These are phyloP conservation scores for Trichoderma sp. DNA, from an alignment of 2,329 filamentous ascomycete genomes.

Conservation along the genomic window DNA sequence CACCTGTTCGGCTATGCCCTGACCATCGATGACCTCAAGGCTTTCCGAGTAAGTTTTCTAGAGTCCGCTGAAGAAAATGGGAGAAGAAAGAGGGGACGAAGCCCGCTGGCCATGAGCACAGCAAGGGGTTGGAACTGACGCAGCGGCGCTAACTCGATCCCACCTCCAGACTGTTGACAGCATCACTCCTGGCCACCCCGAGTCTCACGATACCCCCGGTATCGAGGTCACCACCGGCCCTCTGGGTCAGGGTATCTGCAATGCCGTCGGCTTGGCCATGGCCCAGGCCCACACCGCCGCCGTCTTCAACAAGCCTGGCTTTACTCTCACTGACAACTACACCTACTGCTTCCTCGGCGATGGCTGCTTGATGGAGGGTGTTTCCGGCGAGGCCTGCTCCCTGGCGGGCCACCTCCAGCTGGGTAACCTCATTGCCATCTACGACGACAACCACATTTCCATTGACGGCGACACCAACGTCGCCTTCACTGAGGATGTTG, in stretches of 20 bases:
- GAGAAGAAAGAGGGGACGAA: neutral
- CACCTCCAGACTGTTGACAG: conserved; percentile 53
- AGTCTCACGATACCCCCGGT: conserved; percentile 94
- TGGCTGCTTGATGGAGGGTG: conserved; percentile 97
- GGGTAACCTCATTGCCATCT: conserved; percentile 95
- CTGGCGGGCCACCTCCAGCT: conserved; percentile 95
- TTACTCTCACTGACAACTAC: conserved; percentile 90
- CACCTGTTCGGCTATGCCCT: conserved; percentile 93
- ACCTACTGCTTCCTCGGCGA: conserved; percentile 97
- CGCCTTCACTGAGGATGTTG: conserved; percentile 95
- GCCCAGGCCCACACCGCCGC: conserved; percentile 90
- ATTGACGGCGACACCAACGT: conserved; percentile 93
- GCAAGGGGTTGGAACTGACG: neutral
- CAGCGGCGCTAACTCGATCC: conserved; percentile 22
- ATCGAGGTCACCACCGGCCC: conserved; percentile 98
- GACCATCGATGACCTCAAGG: conserved; percentile 88
- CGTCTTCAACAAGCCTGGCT: conserved; percentile 95
- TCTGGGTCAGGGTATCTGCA: conserved; percentile 94
- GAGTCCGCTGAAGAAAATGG: conserved; percentile 3
- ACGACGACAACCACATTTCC: conserved; percentile 98
- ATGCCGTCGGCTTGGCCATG: conserved; percentile 96
- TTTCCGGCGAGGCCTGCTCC: conserved; percentile 89
- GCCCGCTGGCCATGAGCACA: neutral
- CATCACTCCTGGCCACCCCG: conserved; percentile 95
- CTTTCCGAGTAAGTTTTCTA: conserved; percentile 77